Base-by-base conservation (phyloP, 73 alveolate genomes). In the Breviolum minutum region DNA sequence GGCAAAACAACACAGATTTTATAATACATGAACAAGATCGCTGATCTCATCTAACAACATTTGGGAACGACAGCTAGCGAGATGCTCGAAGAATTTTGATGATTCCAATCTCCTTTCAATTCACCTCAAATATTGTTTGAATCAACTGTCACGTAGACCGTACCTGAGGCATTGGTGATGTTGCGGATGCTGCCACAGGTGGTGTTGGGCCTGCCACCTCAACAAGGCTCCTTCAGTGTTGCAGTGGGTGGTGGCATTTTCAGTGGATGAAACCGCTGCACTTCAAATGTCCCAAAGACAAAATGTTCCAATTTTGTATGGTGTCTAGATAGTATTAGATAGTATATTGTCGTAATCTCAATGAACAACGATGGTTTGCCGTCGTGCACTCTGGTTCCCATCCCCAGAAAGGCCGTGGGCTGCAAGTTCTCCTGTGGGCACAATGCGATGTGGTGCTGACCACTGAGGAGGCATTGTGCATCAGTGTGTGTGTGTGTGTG, bases 171-270 rank as follows among this genome's bases (percentile, higher is more conserved):
- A 62, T 13, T 79, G 62, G 64, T 29, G 63, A 66, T 79, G 87
- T 63, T 79, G 62, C 87, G 63, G 87, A 27, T 79, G 63, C 87
- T 79, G 66, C 87, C 87, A 29, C 64, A 27, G 27, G 24, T 79
- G 64, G 26, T 79, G 87, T 63, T 79, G 87, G 87, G 87, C 24
- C 87, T 24, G 27, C 87, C 87, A 30, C 87, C 87, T 11, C 54
- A 10, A 12, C 14, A 30, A 79, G 87, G 87, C 87, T 20, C 14
- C 61, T 9, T 17, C 77, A 68, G n/a, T 40, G 54, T 40, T 0
- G 54, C 54, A 40, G 54, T 40, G 54, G 54, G 54, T 40, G 54
- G 54, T 40, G 54, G 54, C 54, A 40, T 40, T 40, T 40, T 40
- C 0, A 40, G 54, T 40, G 54, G 54, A 40, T 40, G 54, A 40